Conservation (phyloP, 257 asterid genomes). For the Jasminum sambac region DNA sequence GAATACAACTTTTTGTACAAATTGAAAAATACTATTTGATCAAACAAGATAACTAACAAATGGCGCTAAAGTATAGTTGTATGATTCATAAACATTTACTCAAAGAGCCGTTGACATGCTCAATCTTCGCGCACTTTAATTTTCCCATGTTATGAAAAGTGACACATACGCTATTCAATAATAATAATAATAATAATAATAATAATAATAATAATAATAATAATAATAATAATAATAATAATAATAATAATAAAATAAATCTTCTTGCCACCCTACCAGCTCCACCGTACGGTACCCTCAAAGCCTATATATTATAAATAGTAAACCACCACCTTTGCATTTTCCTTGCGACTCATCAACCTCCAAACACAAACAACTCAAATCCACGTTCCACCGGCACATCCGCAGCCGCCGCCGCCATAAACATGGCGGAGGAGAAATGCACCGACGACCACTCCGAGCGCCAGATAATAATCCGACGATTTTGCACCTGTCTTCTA, state of each 20-base stretch:
- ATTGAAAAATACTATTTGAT: too few relatives aligned
- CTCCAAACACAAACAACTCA: neutral
- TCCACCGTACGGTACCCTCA: neutral
- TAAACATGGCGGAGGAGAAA: conserved; percentile 50
- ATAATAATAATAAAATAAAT: too few relatives aligned
- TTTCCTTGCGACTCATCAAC: neutral
- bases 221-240: too few relatives aligned
- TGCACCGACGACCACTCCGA: conserved; percentile 67
- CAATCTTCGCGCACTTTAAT: neutral
- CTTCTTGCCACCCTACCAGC: neutral
- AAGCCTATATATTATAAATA: neutral
- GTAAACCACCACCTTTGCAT: neutral
- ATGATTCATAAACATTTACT: too few relatives aligned
- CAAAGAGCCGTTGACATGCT: too few relatives aligned
- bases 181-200: too few relatives aligned
- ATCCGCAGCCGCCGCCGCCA: neutral
- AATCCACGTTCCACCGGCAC: neutral
- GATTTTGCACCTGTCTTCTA: conserved; percentile 38
- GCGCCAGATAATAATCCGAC: conserved; percentile 34
- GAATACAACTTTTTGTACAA: too few relatives aligned
- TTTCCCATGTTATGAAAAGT: neutral
- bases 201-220: too few relatives aligned
- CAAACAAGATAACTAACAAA: too few relatives aligned
- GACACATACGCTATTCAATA: neutral
- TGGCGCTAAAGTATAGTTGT: too few relatives aligned